Base-by-base conservation (phyloP, 305 asterid species). In the Fraxinus sp. region DNA sequence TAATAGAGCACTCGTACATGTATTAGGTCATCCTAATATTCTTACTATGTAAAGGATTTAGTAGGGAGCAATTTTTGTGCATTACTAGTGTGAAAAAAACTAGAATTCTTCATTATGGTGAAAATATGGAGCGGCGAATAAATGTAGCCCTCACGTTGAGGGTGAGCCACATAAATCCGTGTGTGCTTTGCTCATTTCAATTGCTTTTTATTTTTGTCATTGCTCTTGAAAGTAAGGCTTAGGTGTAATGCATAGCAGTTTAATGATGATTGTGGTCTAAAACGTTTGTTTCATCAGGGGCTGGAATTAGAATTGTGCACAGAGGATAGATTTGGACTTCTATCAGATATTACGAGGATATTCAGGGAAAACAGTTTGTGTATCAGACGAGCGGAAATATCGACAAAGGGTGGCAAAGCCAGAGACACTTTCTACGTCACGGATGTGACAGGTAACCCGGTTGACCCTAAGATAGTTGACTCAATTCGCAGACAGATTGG, bases 301-400 rank as follows among this genome's bases (percentile, higher is more conserved):
- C 85, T 93, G 87, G 92, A 92, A 88, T 77, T 92, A 87, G 92
- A 92, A 88, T 76, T 93, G 77, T 78, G 85, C 74, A 85, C 92
- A 0, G 96, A 92, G 57, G 97, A 93, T 86, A 89, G 96, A 44
- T 81, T 83, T 9, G 97, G 96, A 81, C 95, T 93, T 59, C 83
- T 93, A 77, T 93, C 97, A 0, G 93, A 92, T 81, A 88, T 92
- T 80, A 93, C 97, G 7, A 90, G 96, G 87, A 80, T 92, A 82
- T 91, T 93, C 84, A 86, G 97, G 88, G 97, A 93, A 81, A 92
- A 93, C 82, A 82, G 97, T 77, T 80, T 93, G 74, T 83, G 92
- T 81, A 87, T 93, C 84, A 92, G 86, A 88, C 92, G 96, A 85
- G 97, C 97, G 70, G 96, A 91, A 88, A 91, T 93, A 62, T 93